Evolutionary conservation across 768 basidiomycete genomes (phyloP), one percentile per base, ranked within the genome.

Genomic region (Auriscalpium microsporum): DNA sequence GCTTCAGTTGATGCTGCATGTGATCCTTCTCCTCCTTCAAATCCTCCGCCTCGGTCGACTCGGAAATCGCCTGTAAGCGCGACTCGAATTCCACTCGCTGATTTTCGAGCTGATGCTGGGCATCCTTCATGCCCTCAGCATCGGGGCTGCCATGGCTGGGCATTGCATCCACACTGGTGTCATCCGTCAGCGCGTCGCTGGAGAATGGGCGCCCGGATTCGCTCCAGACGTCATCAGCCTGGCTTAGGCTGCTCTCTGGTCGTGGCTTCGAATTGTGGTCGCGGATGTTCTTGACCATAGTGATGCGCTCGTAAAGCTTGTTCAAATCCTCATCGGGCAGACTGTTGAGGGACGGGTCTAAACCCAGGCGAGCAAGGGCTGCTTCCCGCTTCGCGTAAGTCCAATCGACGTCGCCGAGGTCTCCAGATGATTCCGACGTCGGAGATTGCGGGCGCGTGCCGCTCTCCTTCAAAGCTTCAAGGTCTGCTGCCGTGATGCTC

Each of bases 371-470:
- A 1, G 90, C 88, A 38, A 94, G 76, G 3, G 92, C 94, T 6
- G 94, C 94, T 71, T 99, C 96, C 8, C 94, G 82, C 67, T 90
- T 89, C 7, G 96, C 96, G 68, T 85, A 98, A n/a, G 84, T 89
- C 96, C 96, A 99, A 68, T 99, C 96, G 45, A 93, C 87, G 60
- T 91, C 87, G 28, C 69, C 77, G 28, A 81, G 76, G 53, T 80
- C 85, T 21, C 80, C 80, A 3, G 80, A 80, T 1, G 86, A 87
- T 4, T 28, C 28, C 11, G 84, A 83, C 1, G 78, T 73, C 3
- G 88, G 86, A 7, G 90, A 90, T 45, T 84, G 84, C 2, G 92
- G 90, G n/a, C 89, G 82, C 9, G 87, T 82, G 28, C 61, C 67
- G 34, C 63, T 74, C 14, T 62, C 64, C n/a, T 73, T 78, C 5